Evolutionary conservation across 208 protist species (phyloP).

Genomic region (Trypanosoma platydactyli): DNA sequence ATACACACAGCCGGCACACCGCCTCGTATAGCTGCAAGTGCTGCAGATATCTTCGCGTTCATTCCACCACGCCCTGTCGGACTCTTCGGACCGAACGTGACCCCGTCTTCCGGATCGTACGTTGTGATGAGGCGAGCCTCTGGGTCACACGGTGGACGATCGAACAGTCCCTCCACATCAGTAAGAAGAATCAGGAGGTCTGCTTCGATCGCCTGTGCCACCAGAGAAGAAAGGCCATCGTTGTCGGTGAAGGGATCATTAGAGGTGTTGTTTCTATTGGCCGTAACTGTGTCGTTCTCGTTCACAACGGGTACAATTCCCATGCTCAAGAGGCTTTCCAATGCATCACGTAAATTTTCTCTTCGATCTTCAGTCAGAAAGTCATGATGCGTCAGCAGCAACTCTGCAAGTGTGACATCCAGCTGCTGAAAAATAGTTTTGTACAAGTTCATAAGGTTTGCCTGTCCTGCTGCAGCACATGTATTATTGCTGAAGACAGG

Average conservation of each 20-base stretch:
- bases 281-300: slow-evolving; percentile 71
- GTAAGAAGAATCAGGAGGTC: slow-evolving; percentile 63
- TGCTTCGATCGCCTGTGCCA: slow-evolving; percentile 41
- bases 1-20: slow-evolving; percentile 33
- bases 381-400: slow-evolving; percentile 57
- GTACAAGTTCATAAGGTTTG: slow-evolving; percentile 62
- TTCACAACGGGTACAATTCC: slow-evolving; percentile 70
- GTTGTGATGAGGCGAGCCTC: slow-evolving; percentile 31
- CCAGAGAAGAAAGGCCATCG: slow-evolving; percentile 54
- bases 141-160: slow-evolving; percentile 31
- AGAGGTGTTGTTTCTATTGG: slow-evolving; percentile 14
- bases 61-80: slow-evolving; percentile 36
- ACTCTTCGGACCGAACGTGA: slow-evolving; percentile 29
- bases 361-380: slow-evolving; percentile 32
- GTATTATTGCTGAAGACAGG: slow-evolving; percentile 27
- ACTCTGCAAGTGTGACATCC: slow-evolving; percentile 42
- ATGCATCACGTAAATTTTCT: slow-evolving; percentile 31
- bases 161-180: slow-evolving; percentile 62
- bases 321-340: slow-evolving; percentile 44
- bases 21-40: slow-evolving; percentile 25
- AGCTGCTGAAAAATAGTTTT: slow-evolving; percentile 47
- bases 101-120: slow-evolving; percentile 10
- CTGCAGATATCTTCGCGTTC: slow-evolving; percentile 34
- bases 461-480: slow-evolving; percentile 56
- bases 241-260: slow-evolving; percentile 50